Conservation (phyloP, 805 yeast genomes). For the Pichia phayaonensis region DNA sequence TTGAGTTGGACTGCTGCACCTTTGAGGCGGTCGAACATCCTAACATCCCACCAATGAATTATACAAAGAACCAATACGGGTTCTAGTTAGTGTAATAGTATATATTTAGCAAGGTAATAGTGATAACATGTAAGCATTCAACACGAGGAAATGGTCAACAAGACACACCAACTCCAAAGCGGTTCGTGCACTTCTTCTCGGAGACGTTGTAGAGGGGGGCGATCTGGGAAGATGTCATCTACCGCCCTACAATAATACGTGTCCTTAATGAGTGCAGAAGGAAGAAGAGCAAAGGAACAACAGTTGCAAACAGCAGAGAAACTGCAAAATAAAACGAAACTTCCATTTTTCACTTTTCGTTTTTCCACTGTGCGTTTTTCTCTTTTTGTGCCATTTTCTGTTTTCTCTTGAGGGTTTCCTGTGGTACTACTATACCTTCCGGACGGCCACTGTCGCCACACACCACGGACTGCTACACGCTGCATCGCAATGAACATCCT, state of each 20-base stretch:
- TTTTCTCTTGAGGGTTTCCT: too few relatives aligned
- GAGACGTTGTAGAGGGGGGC: constrained; percentile 34
- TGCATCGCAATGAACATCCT: neutral
- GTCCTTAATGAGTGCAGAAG: constrained; percentile 28
- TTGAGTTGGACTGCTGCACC: constrained; percentile 41
- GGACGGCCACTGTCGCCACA: too few relatives aligned
- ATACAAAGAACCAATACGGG: constrained; percentile 45
- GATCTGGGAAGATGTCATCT: constrained; percentile 28
- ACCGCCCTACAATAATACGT: constrained; percentile 34
- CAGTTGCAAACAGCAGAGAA: too few relatives aligned
- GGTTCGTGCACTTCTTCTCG: constrained; percentile 19
- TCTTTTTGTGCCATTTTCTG: too few relatives aligned
- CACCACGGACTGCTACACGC: too few relatives aligned
- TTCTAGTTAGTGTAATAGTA: constrained; percentile 6
- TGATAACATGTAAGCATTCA: neutral
- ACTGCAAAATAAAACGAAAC: too few relatives aligned
- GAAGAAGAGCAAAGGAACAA: constrained; percentile 7
- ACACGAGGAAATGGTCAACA: neutral
- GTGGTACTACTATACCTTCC: too few relatives aligned
- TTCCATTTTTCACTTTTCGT: too few relatives aligned
- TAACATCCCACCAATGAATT: constrained; percentile 89
- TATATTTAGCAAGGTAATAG: neutral
- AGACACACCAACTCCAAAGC: neutral
- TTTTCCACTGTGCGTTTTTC: too few relatives aligned
- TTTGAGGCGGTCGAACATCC: constrained; percentile 89